These are phyloP conservation scores for Porcisia hertigi DNA, from an alignment of 208 protist species.

Conservation along the genomic window DNA sequence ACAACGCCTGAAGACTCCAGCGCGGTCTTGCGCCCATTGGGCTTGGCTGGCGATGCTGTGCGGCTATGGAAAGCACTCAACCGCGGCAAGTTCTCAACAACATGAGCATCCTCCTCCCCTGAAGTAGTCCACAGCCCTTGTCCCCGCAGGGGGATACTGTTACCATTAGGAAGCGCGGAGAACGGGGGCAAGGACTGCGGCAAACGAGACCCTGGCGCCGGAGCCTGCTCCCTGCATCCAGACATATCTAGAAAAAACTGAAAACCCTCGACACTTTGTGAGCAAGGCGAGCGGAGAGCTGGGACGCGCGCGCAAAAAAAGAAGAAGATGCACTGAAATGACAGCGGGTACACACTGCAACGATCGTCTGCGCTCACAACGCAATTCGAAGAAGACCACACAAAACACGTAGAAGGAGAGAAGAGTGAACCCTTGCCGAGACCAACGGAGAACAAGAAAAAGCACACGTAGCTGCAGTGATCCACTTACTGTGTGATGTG, in stretches of 20 bases:
- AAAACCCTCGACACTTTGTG: background rate
- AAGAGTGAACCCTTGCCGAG: background rate
- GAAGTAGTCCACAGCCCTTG: slow-evolving; percentile 4
- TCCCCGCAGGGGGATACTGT: slow-evolving; percentile 7
- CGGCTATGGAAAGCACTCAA: slow-evolving; percentile 10
- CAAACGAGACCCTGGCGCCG: background rate
- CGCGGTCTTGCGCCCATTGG: background rate
- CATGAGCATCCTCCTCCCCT: slow-evolving; percentile 14
- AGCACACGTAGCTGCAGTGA: background rate
- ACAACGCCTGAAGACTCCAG: slow-evolving; percentile 11
- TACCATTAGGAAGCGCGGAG: background rate
- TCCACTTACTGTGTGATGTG: background rate
- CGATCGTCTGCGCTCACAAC: background rate
- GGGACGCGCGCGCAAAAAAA: background rate
- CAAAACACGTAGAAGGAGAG: background rate
- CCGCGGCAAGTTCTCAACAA: slow-evolving; percentile 11
- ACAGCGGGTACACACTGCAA: background rate
- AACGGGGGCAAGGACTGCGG: background rate
- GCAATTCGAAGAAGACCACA: background rate
- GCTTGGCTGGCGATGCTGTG: slow-evolving; percentile 12
- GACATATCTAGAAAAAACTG: background rate
- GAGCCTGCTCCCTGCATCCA: background rate
- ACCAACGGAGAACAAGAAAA: too few species aligned
- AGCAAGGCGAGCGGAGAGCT: background rate
- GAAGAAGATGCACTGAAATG: too few species aligned